Evolutionary conservation across 352 stramenopile species (phyloP).

Genomic region (Globisporangium mamillatum): DNA sequence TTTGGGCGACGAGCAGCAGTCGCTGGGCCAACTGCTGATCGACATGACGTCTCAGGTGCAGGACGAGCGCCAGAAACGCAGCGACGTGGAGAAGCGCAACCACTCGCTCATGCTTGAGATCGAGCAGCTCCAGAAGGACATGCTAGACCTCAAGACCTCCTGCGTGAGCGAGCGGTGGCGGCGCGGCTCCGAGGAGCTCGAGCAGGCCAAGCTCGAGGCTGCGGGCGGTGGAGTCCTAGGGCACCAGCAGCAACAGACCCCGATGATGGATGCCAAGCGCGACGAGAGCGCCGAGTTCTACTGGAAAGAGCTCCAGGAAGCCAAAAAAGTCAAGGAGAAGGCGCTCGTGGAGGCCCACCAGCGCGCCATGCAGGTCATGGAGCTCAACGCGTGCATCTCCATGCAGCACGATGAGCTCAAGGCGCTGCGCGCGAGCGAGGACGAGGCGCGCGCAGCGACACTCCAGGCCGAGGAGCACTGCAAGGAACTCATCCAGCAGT

Average conservation of each 20-base stretch:
- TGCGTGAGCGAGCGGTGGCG: constrained; percentile 15
- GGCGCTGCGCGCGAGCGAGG: constrained; percentile 37
- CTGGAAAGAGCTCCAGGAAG: constrained; percentile 58
- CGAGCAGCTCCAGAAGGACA: constrained; percentile 61
- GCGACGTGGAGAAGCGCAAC: constrained; percentile 52
- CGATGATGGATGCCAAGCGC: constrained; percentile 5
- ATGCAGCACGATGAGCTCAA: constrained; percentile 77
- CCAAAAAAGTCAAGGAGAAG: constrained; percentile 52
- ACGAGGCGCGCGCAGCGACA: constrained; percentile 35
- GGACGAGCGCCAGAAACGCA: constrained; percentile 50
- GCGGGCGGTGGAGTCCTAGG: not conserved
- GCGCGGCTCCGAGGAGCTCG: constrained; percentile 15
- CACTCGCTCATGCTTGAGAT: constrained; percentile 65
- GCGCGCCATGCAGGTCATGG: constrained; percentile 57
- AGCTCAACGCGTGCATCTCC: constrained; percentile 69
- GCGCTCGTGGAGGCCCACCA: constrained; percentile 53
- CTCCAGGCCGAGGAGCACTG: constrained; percentile 39
- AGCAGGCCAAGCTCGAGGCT: not conserved
- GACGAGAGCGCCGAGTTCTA: constrained; percentile 38
- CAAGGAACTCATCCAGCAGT: constrained; percentile 47
- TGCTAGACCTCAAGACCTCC: constrained; percentile 52
- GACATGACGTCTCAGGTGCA: constrained; percentile 66
- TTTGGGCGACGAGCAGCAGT: constrained; percentile 2
- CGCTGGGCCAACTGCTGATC: constrained; percentile 46
- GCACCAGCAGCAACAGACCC: not conserved